Percentiles rank a stretch among this genome's conserved stretches.
phyloP scores from a whole-genome alignment of 257 asterid genomes.

The Solanum gandarillasii region DNA sequence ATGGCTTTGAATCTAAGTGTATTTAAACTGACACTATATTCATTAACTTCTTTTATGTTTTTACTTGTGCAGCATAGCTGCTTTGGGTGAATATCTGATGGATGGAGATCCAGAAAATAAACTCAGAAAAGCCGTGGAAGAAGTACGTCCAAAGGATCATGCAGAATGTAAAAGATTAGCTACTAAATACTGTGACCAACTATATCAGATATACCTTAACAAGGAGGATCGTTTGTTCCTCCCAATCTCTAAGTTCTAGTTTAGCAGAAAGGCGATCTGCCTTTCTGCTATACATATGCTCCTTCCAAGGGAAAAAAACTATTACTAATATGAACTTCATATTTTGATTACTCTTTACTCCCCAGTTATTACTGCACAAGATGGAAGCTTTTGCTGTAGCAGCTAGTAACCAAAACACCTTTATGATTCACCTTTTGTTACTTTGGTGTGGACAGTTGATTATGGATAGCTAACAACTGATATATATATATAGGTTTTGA shows the following conservation, averaged over 20 bases:
- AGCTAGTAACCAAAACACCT: not conserved
- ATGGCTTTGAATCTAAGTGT: not conserved
- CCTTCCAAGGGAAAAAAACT: not conserved
- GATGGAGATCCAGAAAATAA: constrained; percentile 12
- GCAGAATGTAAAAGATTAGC: constrained; percentile 4
- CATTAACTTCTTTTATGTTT: not conserved
- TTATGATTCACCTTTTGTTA: not conserved
- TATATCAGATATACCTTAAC: not conserved
- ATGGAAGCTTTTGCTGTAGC: not conserved
- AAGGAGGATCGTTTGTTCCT: not conserved
- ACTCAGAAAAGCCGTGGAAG: constrained; percentile 17
- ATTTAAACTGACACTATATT: not conserved
- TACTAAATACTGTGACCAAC: not conserved
- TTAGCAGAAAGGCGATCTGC: not conserved
- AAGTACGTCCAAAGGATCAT: constrained; percentile 16
- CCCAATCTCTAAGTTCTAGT: not conserved
- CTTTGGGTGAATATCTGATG: constrained; percentile 23
- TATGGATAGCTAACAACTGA: not conserved
- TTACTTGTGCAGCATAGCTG: constrained; percentile 10
- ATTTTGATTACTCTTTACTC: not conserved
- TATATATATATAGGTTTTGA: not conserved
- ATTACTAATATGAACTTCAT: not conserved
- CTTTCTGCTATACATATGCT: not conserved
- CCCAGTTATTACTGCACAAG: not conserved
- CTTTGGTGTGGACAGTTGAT: not conserved